Percentiles rank a stretch among this genome's conserved stretches.
Conservation (phyloP, 805 yeast genomes). For the Barnettozyma californica region DNA sequence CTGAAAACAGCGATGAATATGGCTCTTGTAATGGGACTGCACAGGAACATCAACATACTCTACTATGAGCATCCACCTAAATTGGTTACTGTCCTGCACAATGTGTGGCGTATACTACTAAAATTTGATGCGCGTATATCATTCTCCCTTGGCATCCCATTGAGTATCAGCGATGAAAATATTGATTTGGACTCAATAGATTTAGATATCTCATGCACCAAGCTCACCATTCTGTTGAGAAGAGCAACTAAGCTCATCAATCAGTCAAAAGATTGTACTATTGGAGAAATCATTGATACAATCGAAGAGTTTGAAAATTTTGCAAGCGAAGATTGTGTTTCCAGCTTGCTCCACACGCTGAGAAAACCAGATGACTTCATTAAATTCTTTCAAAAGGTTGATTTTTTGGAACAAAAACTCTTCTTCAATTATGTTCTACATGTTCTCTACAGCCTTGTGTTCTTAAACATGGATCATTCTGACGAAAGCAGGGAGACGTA, state of each 20-base stretch:
- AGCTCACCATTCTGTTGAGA: conserved; percentile 11
- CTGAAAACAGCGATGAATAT: conserved; percentile 18
- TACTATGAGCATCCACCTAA: conserved; percentile 8
- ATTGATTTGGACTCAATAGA: conserved; percentile 3
- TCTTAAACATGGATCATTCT: conserved; percentile 8
- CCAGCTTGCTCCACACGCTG: conserved; percentile 8
- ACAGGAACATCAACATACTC: conserved; percentile 18
- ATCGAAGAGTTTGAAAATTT: conserved; percentile 15
- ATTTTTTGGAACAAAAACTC: conserved; percentile 9
- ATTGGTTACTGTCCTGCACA: conserved; percentile 6
- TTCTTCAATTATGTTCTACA: conserved; percentile 12
- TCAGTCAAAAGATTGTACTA: conserved; percentile 6
- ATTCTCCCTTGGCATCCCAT: conserved; percentile 19
- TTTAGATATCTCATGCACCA: background rate
- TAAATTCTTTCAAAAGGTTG: background rate
- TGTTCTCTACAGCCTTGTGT: conserved; percentile 17
- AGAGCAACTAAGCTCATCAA: conserved; percentile 8
- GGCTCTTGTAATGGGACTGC: conserved; percentile 23
- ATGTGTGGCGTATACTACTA: conserved; percentile 17
- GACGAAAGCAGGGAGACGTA: conserved; percentile 11
- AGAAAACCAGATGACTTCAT: conserved; percentile 5
- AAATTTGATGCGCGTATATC: conserved; percentile 16
- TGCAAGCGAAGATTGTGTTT: conserved; percentile 11
- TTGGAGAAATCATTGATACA: conserved; percentile 12
- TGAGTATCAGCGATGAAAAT: conserved; percentile 16